Evolutionary conservation across 805 yeast genomes (phyloP), one percentile per base, ranked within the genome.

Genomic region (Lachancea fermentati): DNA sequence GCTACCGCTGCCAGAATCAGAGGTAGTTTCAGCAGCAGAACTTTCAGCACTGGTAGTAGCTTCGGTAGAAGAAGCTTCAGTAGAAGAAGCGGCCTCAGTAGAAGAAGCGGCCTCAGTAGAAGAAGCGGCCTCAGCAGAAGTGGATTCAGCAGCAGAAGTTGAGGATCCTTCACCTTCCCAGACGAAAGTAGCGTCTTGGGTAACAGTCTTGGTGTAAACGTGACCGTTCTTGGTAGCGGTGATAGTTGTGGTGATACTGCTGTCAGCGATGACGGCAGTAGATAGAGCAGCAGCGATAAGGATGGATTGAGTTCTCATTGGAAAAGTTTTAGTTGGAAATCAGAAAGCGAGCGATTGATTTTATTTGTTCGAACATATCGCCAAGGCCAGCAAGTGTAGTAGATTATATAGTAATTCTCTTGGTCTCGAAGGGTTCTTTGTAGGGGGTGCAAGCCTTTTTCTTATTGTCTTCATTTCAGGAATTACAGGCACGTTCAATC

Each of bases 151-250:
- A 19, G 15, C 29, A 19, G 30, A 12, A 25, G 32, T 7, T 11
- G 29, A 35, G 15, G 19, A 26, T 24, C 17, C 32, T 16, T 16
- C 38, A 19, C 17, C 22, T n/a, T 8, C n/a, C 9, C 12, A 36
- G 32, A 24, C 35, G 30, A 32, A 36, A 13, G 40, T 32, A 30
- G 44, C 36, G n/a, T 36, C 44, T 30, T 36, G 36, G n/a, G 34
- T 24, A 25, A 41, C 25, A 19, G 44, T 41, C 40, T 41, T 41
- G 36, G 44, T 41, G 40, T 41, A 41, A 30, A 41, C 44, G 16
- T 41, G 34, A 30, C 44, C 44, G n/a, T 41, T 25, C 31, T 41
- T 41, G 29, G 44, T 36, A 5, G 44, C 41, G 3, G 44, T 41
- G 19, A 41, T 31, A 11, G 17, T 18, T 12, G 41, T 41, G 12